Percentiles rank a stretch among this genome's conserved stretches.
Conservation (phyloP, 805 yeast genomes). For the Pichia kluyveri region DNA sequence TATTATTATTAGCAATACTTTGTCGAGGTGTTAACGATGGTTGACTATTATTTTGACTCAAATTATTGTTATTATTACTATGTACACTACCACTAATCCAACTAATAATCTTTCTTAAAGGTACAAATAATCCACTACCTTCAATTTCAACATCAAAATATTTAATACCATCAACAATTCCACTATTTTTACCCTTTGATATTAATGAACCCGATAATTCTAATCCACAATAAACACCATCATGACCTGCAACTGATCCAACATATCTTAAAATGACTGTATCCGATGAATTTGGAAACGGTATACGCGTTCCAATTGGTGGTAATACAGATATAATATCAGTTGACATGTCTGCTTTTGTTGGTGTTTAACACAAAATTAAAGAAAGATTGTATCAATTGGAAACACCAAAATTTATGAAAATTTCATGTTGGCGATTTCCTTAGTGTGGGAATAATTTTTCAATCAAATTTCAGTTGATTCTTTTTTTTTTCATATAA, state of each 20-base stretch:
- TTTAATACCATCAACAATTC: constrained; percentile 62
- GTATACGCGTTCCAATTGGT: constrained; percentile 3
- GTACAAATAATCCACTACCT: constrained; percentile 68
- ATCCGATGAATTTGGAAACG: constrained; percentile 24
- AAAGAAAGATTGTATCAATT: background rate
- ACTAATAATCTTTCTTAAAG: constrained; percentile 33
- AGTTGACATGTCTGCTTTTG: background rate
- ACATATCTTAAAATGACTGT: constrained; percentile 58
- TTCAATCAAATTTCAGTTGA: too few relatives aligned
- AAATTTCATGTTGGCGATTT: too few relatives aligned
- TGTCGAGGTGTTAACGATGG: too few relatives aligned
- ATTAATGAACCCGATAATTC: constrained; percentile 65
- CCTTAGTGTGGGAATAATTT: too few relatives aligned
- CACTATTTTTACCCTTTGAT: constrained; percentile 72
- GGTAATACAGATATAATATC: constrained; percentile 1
- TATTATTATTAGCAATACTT: background rate
- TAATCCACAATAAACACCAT: constrained; percentile 78
- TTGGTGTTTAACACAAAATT: too few relatives aligned
- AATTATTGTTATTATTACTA: background rate
- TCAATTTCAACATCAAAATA: constrained; percentile 62
- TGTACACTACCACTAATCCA: constrained; percentile 1
- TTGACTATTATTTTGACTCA: too few relatives aligned
- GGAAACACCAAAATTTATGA: too few relatives aligned
- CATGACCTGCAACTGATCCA: constrained; percentile 66
- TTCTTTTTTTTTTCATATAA: too few relatives aligned